phyloP scores from a whole-genome alignment of 108 stramenopile species.

The Pseudonitzschia multistriata region DNA sequence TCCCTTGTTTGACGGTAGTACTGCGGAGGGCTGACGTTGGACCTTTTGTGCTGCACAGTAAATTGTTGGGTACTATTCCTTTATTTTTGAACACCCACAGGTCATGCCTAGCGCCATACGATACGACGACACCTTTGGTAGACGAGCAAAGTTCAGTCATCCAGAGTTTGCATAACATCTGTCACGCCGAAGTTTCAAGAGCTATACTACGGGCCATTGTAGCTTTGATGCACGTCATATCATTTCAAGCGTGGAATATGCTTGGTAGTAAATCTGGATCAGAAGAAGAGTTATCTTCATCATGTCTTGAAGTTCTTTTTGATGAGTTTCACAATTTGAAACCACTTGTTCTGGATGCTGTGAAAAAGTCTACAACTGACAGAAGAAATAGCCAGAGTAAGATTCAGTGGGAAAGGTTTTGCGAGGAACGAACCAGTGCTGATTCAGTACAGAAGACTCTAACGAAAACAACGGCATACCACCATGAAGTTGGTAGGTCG shows the following conservation, averaged over 20 bases:
- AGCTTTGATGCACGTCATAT: constrained; percentile 29
- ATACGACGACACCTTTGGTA: not conserved
- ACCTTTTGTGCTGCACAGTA: not conserved
- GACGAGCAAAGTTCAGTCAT: constrained; percentile 13
- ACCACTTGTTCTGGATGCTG: constrained; percentile 8
- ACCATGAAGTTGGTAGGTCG: constrained; percentile 23
- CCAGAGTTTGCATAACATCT: constrained; percentile 17
- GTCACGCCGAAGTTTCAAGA: constrained; percentile 29
- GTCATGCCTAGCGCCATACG: not conserved
- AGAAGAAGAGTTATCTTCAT: not conserved
- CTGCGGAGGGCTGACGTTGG: constrained; percentile 16
- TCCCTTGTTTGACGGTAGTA: constrained; percentile 25
- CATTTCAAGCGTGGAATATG: constrained; percentile 26
- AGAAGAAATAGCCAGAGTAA: not conserved
- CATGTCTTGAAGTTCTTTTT: constrained; percentile 23
- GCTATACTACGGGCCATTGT: constrained; percentile 30
- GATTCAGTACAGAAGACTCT: not conserved
- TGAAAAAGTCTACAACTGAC: not conserved
- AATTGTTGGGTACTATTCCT: not conserved
- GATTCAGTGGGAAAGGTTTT: constrained; percentile 23
- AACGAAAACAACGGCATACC: not conserved
- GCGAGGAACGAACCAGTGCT: constrained; percentile 9
- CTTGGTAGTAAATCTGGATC: not conserved
- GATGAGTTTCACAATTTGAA: constrained; percentile 8
- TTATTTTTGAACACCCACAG: constrained; percentile 1